Conservation (phyloP, 495 filamentous ascomycete species). For the Penicillium egyptiacum region DNA sequence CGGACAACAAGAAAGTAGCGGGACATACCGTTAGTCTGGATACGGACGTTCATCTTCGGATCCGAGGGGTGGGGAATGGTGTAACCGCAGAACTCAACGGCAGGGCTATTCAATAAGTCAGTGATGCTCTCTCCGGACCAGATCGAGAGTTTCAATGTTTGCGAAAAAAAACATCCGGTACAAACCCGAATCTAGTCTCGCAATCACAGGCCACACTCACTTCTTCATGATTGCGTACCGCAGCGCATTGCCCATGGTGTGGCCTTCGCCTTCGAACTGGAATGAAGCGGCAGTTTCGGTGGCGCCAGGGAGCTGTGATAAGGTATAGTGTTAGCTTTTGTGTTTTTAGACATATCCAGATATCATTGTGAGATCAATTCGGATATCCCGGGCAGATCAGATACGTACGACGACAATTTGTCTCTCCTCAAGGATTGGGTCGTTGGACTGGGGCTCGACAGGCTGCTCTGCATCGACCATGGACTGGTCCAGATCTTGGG, state of each 20-base stretch:
- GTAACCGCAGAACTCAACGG: slow-evolving; percentile 97
- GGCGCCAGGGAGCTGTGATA: slow-evolving; percentile 59
- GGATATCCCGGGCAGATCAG: background rate
- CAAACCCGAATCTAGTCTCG: background rate
- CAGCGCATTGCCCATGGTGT: slow-evolving; percentile 92
- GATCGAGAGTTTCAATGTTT: background rate
- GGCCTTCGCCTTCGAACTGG: slow-evolving; percentile 87
- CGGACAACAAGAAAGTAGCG: slow-evolving; percentile 6
- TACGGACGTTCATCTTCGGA: slow-evolving; percentile 91
- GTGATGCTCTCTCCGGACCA: background rate
- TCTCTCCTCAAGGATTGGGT: slow-evolving; percentile 50
- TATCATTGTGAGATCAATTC: background rate
- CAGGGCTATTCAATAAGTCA: slow-evolving; percentile 57
- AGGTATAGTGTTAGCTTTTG: background rate
- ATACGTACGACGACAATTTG: slow-evolving; percentile 57
- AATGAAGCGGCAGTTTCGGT: slow-evolving; percentile 75
- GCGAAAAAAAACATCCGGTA: background rate
- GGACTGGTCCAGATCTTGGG: slow-evolving; percentile 47
- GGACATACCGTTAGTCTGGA: slow-evolving; percentile 87
- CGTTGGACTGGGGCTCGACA: slow-evolving; percentile 33
- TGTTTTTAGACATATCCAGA: background rate
- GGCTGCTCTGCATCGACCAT: slow-evolving; percentile 53
- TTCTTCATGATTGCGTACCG: slow-evolving; percentile 98
- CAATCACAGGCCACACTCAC: slow-evolving; percentile 49
- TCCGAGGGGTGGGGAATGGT: slow-evolving; percentile 97